phyloP scores from a whole-genome alignment of 306 rosid genomes.

The Lablab purpureus region DNA sequence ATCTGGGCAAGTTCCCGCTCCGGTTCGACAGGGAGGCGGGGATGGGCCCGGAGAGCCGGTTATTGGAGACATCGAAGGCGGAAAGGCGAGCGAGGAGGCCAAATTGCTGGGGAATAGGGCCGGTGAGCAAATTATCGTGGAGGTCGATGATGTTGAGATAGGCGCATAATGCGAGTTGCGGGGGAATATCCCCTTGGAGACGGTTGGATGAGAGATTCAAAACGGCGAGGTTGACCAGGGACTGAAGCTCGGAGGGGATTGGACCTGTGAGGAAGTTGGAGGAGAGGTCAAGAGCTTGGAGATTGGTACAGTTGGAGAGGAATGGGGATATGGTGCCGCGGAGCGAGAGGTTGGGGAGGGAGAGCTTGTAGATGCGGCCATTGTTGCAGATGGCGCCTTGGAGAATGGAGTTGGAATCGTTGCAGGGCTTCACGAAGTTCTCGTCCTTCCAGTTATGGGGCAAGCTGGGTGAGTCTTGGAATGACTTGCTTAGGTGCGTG shows the following conservation, averaged over 20 bases:
- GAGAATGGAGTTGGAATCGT: slow-evolving; percentile 77
- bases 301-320: slow-evolving; percentile 92
- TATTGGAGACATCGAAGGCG: slow-evolving; percentile 85
- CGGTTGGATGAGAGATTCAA: slow-evolving; percentile 81
- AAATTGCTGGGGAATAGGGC: slow-evolving; percentile 87
- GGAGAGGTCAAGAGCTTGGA: slow-evolving; percentile 92
- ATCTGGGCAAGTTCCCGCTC: slow-evolving; percentile 71
- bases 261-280: slow-evolving; percentile 78
- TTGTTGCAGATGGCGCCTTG: slow-evolving; percentile 91
- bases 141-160: slow-evolving; percentile 93
- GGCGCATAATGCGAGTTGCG: slow-evolving; percentile 91
- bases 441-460: slow-evolving; percentile 78
- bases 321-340: slow-evolving; percentile 80
- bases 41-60: slow-evolving; percentile 80
- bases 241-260: slow-evolving; percentile 82
- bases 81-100: slow-evolving; percentile 83
- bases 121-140: slow-evolving; percentile 74
- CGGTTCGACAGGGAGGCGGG: slow-evolving; percentile 71
- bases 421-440: slow-evolving; percentile 79
- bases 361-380: slow-evolving; percentile 91
- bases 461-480: slow-evolving; percentile 64
- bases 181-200: slow-evolving; percentile 73
- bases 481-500: slow-evolving; percentile 67
- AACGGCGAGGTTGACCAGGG: slow-evolving; percentile 84
- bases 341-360: slow-evolving; percentile 75